Evolutionary conservation across 2,329 filamentous ascomycete genomes (phyloP), one percentile per base, ranked within the genome.

Genomic region (Ambrosiella xylebori): DNA sequence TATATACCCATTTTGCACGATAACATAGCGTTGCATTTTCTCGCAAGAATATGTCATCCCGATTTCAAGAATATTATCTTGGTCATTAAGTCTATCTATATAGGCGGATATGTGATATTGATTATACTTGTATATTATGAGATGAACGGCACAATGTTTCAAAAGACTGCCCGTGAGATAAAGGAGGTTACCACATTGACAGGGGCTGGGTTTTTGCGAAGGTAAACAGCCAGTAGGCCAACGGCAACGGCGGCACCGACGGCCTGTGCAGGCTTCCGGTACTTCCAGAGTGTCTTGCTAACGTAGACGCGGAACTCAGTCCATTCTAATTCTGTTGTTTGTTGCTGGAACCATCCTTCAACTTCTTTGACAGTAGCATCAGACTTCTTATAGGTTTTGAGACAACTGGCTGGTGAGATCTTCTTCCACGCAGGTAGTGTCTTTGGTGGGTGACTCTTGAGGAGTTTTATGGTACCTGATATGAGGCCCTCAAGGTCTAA

Each of bases 401-500:
- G 76, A 7, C 88, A 88, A 67, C 90, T 96, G 60, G 79, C 79
- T 6, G 69, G 68, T 2, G 89, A 89, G 60, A 98, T 84, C 13
- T 70, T 71, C 61, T 74, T 73, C 89, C 90, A 97, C 5, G 78
- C 76, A 40, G 75, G 77, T 6, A 98, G 73, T 0, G 73, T 75
- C 63, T 88, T 79, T 0, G 91, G 93, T 1, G 90, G 91, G 63
- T 86, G 73, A 1, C 70, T 66, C 6, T 75, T 68, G 67, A 85
- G 85, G 0, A 97, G 75, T 36, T 67, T 66, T 2, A 80, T 74
- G 0, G 91, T 81, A 55, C 77, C 75, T 15, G 74, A 67, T 62
- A 98, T 85, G 56, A 96, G 77, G 7, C 73, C 74, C 63, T 98
- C 91, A 27, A 98, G 73, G 66, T 94, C 79, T 59, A 95, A 79